Evolutionary conservation across 805 yeast genomes (phyloP), one percentile per base, ranked within the genome.

Genomic region (Komagataella kurtzmanii): DNA sequence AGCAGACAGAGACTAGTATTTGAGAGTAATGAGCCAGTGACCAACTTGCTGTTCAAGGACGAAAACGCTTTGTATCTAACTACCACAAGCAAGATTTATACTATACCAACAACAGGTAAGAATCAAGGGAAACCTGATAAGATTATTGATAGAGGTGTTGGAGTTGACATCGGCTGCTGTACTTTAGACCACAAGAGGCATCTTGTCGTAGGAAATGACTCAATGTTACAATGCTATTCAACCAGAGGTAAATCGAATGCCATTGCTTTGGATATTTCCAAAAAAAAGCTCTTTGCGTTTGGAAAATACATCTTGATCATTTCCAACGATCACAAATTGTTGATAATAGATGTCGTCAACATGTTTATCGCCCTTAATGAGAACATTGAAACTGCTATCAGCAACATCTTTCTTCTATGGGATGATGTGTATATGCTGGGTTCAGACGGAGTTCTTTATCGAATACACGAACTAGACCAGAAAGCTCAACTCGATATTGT

Each of bases 1-100:
- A 81, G 96, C 7, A 78, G 93, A 56, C 98, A 91, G 60, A 71
- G 97, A 24, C 64, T 84, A 0, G 81, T 90, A 1, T 87, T 81
- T 61, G 87, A 84, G 53, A 77, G 82, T 50, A 65, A 67, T 14
- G 93, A 88, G 49, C 96, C 97, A 1, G 75, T 93, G 17, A 91
- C 98, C 0, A 84, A 87, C 0, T 66, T 91, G 1, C 75, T 77
- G 24, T 77, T 90, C 57, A 73, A 73, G 50, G 75, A 77, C 49
- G 73, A 73, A 14, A 73, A 76, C 1, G 66, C 77, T 36, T 66
- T 89, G 14, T 89, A 77, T 61, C 84, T 87, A 17, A 73, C 91
- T 1, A 85, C 97, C 0, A 81, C 93, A 0, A 77, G 84, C 14
- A 82, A 76, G 56, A 74, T 89, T 1, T 63, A 88, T 49, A 76